Base-by-base conservation (phyloP, 495 filamentous ascomycete species). In the Trichoderma virens region DNA sequence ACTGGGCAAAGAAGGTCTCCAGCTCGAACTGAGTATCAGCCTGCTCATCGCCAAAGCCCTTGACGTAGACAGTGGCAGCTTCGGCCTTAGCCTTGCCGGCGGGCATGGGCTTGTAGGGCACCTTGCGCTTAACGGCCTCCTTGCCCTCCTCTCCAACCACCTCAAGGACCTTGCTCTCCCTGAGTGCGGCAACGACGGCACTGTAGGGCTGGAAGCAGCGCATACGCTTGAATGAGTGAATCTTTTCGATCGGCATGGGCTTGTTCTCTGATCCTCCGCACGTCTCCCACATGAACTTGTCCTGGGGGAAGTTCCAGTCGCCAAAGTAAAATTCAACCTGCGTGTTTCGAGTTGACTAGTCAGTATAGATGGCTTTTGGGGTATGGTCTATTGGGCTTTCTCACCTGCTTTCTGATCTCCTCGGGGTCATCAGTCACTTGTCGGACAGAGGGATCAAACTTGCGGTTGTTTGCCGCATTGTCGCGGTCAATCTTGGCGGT, bases 281-380 rank as follows among this genome's bases (percentile, higher is more conserved):
- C 70, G 86, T 77, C 64, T 82, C 75, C 77, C 92, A 88, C 41
- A 99, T 82, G 78, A 91, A 93, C 71, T 91, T 89, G 76, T 99
- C 94, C 67, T 82, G 83, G 51, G 88, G 88, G 0, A 98, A 84
- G 72, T 99, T 99, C 68, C 88, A 89, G 73, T 96, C 91, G 65
- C 89, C 89, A 76, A 99, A 97, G 78, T 98, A 99, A 73, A 97
- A 99, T 71, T 99, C 93, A 64, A 97, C 92, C 91, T 97, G 70
- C n/a, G 18, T 35, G 20, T 47, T 54, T 60, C 43, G 4, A 27
- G n/a, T 5, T n/a, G 18, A 6, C 34, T 25, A 41, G 38, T 34
- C 20, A 56, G 23, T 30, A 56, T 28, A 8, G 14, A 18, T 18
- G 38, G 43, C n/a, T 56, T 56, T 25, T 28, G 51, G 25, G 11